Conservation (phyloP, 805 yeast species). For the Saccharomyces paradoxus region DNA sequence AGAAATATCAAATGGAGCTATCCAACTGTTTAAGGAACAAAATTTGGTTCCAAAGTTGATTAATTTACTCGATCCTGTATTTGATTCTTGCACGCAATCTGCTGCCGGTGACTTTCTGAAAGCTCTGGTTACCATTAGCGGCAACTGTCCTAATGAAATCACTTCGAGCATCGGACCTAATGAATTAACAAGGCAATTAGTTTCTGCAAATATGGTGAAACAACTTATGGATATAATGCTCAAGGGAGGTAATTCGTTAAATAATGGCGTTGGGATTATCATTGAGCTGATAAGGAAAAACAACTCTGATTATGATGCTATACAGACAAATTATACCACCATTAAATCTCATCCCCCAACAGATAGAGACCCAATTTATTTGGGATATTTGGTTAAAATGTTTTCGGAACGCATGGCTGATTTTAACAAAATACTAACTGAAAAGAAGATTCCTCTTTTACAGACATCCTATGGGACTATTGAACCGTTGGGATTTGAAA, state of each 20-base stretch:
- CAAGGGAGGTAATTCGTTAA: slow-evolving; percentile 74
- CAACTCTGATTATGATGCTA: slow-evolving; percentile 88
- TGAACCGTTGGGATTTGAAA: slow-evolving; percentile 84
- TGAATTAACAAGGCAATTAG: slow-evolving; percentile 84
- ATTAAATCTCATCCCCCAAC: slow-evolving; percentile 87
- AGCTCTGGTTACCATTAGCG: slow-evolving; percentile 88
- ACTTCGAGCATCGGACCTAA: slow-evolving; percentile 94
- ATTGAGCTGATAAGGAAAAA: slow-evolving; percentile 92
- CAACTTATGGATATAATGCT: slow-evolving; percentile 71
- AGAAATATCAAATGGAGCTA: slow-evolving; percentile 79
- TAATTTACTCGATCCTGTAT: slow-evolving; percentile 58
- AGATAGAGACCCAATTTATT: slow-evolving; percentile 83
- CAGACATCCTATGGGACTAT: slow-evolving; percentile 44
- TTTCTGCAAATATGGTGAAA: slow-evolving; percentile 60
- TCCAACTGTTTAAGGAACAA: slow-evolving; percentile 67
- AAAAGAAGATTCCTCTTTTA: slow-evolving; percentile 30
- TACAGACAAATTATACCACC: slow-evolving; percentile 75
- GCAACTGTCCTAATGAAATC: slow-evolving; percentile 80
- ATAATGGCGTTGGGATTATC: slow-evolving; percentile 90
- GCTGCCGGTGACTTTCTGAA: slow-evolving; percentile 94
- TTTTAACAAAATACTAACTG: slow-evolving; percentile 54
- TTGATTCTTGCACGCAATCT: slow-evolving; percentile 67
- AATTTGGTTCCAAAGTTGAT: slow-evolving; percentile 64
- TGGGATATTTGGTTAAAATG: slow-evolving; percentile 74
- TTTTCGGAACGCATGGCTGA: slow-evolving; percentile 66